Conservation (phyloP, 1,284 basidiomycete species). For the Trichosporon asahii region DNA sequence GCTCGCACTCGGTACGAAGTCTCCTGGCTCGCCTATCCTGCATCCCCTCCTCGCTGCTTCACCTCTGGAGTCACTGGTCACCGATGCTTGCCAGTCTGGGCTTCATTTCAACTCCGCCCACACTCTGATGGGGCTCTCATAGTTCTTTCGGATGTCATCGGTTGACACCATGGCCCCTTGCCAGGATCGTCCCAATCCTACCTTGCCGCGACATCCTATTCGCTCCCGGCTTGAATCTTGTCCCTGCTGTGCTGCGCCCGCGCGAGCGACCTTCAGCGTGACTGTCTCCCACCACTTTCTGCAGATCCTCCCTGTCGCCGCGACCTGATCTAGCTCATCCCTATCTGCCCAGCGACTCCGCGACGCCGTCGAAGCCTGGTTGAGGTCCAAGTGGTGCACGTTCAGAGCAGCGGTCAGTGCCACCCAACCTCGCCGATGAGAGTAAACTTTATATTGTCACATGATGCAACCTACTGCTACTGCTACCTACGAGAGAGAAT, state of each 20-base stretch:
- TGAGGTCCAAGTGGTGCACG: too few relatives aligned
- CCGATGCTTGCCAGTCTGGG: too few relatives aligned
- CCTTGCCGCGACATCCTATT: too few relatives aligned
- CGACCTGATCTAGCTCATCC: background rate
- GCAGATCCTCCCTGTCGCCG: background rate
- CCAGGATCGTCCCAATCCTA: too few relatives aligned
- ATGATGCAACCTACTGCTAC: constrained; percentile 10
- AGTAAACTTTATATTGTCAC: constrained; percentile 4
- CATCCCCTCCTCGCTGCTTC: background rate
- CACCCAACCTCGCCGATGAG: background rate
- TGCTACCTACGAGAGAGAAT: constrained; percentile 1
- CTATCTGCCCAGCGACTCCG: background rate
- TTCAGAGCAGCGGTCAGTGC: background rate
- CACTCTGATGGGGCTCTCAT: too few relatives aligned
- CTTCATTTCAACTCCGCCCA: too few relatives aligned
- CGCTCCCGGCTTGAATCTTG: too few relatives aligned
- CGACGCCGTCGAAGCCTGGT: background rate
- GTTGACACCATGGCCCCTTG: too few relatives aligned
- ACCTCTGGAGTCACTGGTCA: background rate
- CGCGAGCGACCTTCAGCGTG: background rate
- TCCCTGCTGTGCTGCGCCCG: too few relatives aligned
- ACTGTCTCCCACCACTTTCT: background rate
- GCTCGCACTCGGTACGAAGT: background rate
- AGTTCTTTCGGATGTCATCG: too few relatives aligned
- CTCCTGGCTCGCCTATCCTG: background rate